These are phyloP conservation scores for Penicillium sp. DNA, from an alignment of 2,329 filamentous ascomycete species.

Conservation along the genomic window DNA sequence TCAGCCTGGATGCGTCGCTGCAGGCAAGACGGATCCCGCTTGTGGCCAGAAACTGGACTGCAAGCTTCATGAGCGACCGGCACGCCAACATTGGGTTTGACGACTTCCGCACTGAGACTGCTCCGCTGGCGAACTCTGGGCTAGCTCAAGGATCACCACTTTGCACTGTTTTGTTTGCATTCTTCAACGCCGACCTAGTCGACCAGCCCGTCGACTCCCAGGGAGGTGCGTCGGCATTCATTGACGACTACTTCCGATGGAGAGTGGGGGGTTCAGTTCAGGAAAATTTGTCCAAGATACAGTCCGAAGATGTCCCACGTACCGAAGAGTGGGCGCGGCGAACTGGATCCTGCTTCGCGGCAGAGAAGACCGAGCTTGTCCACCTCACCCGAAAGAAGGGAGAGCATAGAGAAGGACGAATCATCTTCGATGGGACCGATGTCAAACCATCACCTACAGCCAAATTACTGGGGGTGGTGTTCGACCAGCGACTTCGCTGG, in stretches of 20 bases:
- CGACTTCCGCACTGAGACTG: background rate
- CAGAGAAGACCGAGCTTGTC: conserved; percentile 2
- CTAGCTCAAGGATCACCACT: background rate
- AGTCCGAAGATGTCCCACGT: background rate
- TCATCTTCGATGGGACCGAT: background rate
- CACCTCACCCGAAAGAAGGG: background rate
- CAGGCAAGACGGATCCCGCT: background rate
- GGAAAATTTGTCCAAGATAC: background rate
- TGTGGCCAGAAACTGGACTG: background rate
- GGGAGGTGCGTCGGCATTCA: background rate
- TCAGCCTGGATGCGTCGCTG: background rate
- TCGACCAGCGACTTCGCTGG: background rate
- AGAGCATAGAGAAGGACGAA: background rate
- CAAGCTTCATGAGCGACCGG: conserved; percentile 3
- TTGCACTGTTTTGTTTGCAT: background rate
- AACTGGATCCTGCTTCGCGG: conserved; percentile 1
- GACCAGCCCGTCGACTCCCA: background rate
- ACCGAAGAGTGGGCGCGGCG: background rate
- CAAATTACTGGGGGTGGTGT: background rate
- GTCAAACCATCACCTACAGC: background rate
- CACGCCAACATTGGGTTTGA: background rate
- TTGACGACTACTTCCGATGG: conserved; percentile 3
- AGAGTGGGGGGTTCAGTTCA: background rate
- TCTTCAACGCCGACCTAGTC: conserved; percentile 2
- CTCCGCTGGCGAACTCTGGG: background rate